Evolutionary conservation across 306 rosid genomes (phyloP).

Genomic region (Chamaecrista fasciculata): DNA sequence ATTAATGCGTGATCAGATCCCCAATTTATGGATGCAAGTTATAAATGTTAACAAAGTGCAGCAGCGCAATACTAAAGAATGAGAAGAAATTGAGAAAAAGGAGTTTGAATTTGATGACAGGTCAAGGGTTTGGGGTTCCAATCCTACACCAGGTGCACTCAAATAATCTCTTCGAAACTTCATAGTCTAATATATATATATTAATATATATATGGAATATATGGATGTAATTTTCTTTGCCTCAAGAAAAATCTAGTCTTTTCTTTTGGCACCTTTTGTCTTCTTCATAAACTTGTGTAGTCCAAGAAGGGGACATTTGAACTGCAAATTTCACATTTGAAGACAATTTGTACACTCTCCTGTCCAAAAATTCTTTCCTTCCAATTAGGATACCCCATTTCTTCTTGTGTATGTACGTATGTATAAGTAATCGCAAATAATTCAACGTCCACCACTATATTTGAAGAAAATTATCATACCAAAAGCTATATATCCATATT

Average conservation of each 20-base stretch:
- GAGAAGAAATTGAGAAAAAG: constrained; percentile 29
- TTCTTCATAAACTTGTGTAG: constrained; percentile 38
- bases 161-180: constrained; percentile 4
- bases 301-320: constrained; percentile 40
- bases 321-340: constrained; percentile 33
- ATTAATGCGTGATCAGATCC: constrained; percentile 17
- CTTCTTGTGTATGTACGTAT: background rate
- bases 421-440: constrained; percentile 28
- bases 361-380: constrained; percentile 41
- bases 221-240: background rate
- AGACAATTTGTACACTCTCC: constrained; percentile 36
- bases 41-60: constrained; percentile 17
- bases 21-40: constrained; percentile 23
- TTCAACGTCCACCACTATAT: constrained; percentile 16
- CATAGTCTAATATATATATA: background rate
- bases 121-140: constrained; percentile 35
- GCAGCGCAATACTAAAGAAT: constrained; percentile 1
- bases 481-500: background rate
- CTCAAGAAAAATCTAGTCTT: constrained; percentile 18
- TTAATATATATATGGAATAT: too few relatives aligned
- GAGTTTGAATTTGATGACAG: constrained; percentile 26
- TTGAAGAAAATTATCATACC: constrained; percentile 9
- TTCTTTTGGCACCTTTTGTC: constrained; percentile 33
- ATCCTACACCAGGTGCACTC: constrained; percentile 1
- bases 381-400: constrained; percentile 32